Evolutionary conservation across 2,329 filamentous ascomycete genomes (phyloP), one percentile per base, ranked within the genome.

Genomic region (Purpureocillium takamizusanense): DNA sequence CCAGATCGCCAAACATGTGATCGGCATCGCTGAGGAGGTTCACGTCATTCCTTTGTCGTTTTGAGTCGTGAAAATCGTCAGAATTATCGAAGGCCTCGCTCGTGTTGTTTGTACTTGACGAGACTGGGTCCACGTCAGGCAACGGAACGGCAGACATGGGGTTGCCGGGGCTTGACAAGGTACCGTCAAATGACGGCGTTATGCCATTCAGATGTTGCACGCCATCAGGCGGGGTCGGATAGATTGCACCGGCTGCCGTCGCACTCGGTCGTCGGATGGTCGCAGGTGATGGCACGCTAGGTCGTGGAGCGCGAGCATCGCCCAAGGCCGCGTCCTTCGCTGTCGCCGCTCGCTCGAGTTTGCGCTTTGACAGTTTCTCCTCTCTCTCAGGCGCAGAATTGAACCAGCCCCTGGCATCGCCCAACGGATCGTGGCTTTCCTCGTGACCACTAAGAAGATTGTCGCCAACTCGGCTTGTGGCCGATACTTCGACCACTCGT

Each of bases 161-260:
- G 31, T 74, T 73, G 4, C 65, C 69, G 1, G 78, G 77, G 37
- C 76, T 81, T 2, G 72, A 72, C 2, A 64, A 61, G 2, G 64
- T 66, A 5, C 69, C 70, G 41, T 81, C 77, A 38, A 78, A 65
- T 2, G 72, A 72, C 4, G 75, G 72, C 1, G 74, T 74, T 7
- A 71, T 65, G 3, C 69, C 76, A 9, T 68, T 57, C 2, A 62
- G 58, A 37, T 68, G 66, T 31, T 77, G 76, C 14, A 81, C 60
- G 12, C 70, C 79, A 51, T 85, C 81, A 10, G 82, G 82, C 2
- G 82, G 82, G 6, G 82, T 86, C 8, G 79, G 81, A 52, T 86
- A 86, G 59, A 86, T 77, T 2, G 73, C 69, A 31, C 74, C 72
- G 17, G 65, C 59, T 6, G 63, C 58, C 11, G 62, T 54, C 7